phyloP scores from a whole-genome alignment of 1,284 basidiomycete species.

The Malassezia psittaci region DNA sequence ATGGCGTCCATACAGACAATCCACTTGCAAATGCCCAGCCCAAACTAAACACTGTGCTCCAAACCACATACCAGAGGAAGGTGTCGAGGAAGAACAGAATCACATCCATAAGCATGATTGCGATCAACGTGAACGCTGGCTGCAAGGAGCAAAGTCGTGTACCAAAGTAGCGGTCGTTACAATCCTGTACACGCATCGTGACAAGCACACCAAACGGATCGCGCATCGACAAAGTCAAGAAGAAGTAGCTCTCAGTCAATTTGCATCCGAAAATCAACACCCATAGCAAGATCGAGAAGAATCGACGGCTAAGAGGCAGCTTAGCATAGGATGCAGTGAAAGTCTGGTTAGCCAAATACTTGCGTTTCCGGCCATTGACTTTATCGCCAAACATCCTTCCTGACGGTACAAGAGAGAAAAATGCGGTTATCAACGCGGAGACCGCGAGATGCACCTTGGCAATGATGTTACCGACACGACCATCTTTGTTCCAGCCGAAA shows the following conservation, averaged over 20 bases:
- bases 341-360: constrained; percentile 47
- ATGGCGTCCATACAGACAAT: constrained; percentile 48
- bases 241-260: constrained; percentile 48
- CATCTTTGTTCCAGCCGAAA: constrained; percentile 36
- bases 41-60: constrained; percentile 48
- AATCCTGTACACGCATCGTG: constrained; percentile 42
- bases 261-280: constrained; percentile 46
- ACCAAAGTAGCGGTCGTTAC: constrained; percentile 47
- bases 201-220: constrained; percentile 47
- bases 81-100: constrained; percentile 48
- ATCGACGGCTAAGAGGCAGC: constrained; percentile 31
- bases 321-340: constrained; percentile 46
- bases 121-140: constrained; percentile 42
- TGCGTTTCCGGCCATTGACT: constrained; percentile 45
- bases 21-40: constrained; percentile 47
- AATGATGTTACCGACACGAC: constrained; percentile 18
- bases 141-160: constrained; percentile 41
- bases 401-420: constrained; percentile 44
- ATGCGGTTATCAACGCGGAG: constrained; percentile 37
- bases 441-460: constrained; percentile 37
- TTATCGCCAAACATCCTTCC: constrained; percentile 46
- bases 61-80: constrained; percentile 48
- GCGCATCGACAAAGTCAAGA: constrained; percentile 46
- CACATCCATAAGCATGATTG: constrained; percentile 47
- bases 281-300: constrained; percentile 43